Evolutionary conservation across 163 green algal species (phyloP).

Genomic region (Coccomyxa subellipsoidea): DNA sequence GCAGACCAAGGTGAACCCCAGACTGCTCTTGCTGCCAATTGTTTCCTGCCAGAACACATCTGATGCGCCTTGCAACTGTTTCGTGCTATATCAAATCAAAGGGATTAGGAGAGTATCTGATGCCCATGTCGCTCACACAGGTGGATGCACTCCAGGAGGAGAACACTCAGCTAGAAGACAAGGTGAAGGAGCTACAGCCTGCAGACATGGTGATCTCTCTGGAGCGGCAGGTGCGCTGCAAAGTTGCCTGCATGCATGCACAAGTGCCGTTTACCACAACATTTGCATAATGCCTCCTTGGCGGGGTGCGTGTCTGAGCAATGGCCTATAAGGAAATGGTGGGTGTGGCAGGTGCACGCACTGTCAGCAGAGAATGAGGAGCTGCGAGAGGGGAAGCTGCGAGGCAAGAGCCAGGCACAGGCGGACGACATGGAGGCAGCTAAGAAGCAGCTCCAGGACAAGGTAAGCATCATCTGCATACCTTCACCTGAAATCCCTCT

Average conservation of each 20-base stretch:
- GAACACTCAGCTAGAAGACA: neutral
- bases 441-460: slow-evolving; percentile 3
- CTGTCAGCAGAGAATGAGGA: slow-evolving; percentile 2
- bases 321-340: no score
- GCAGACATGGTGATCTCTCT: neutral
- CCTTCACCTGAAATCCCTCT: no score
- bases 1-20: neutral
- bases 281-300: no score
- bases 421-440: neutral
- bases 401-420: neutral
- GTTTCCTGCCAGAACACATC: no score
- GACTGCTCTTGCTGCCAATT: no score
- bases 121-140: neutral
- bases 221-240: neutral
- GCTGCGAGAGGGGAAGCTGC: neutral
- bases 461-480: neutral
- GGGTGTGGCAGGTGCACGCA: slow-evolving; percentile 4
- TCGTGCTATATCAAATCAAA: neutral
- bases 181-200: neutral
- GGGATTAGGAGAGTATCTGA: neutral
- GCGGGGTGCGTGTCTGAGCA: no score
- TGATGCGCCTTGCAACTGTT: no score
- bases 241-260: neutral
- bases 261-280: no score
- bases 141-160: neutral